phyloP scores from a whole-genome alignment of 192 early-diverging fungal genomes.

The Mortierella antarctica region DNA sequence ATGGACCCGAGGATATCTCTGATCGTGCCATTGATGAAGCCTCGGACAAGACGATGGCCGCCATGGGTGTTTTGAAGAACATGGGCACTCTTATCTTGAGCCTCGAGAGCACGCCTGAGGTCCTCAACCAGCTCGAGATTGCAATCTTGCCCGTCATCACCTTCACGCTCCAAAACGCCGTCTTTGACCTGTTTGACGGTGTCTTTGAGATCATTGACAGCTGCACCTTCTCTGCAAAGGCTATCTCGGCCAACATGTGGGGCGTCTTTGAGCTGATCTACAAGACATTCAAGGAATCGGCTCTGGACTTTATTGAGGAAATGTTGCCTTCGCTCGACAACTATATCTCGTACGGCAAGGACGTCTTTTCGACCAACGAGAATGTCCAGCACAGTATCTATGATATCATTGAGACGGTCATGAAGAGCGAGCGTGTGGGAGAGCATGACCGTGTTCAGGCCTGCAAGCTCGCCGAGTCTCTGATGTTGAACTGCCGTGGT shows the following conservation, averaged over 20 bases:
- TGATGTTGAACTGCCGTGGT: constrained; percentile 87
- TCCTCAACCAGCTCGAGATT: constrained; percentile 83
- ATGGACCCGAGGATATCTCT: constrained; percentile 60
- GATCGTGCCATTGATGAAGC: constrained; percentile 67
- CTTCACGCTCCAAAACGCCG: constrained; percentile 80
- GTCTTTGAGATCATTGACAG: constrained; percentile 91
- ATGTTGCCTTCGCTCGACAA: constrained; percentile 94
- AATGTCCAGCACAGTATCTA: constrained; percentile 79
- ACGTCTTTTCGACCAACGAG: constrained; percentile 73
- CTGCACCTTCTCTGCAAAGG: constrained; percentile 85
- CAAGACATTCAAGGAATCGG: constrained; percentile 81
- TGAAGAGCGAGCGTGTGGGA: constrained; percentile 79
- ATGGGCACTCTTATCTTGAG: constrained; percentile 88
- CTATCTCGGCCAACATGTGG: constrained; percentile 88
- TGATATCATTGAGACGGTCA: constrained; percentile 87
- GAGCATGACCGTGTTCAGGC: constrained; percentile 85
- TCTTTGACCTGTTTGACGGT: constrained; percentile 87
- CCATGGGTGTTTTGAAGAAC: constrained; percentile 90
- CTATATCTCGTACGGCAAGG: constrained; percentile 89
- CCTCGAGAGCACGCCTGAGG: constrained; percentile 84
- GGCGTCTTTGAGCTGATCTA: constrained; percentile 82
- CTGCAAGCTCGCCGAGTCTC: constrained; percentile 86
- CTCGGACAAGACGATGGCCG: constrained; percentile 89
- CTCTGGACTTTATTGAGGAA: constrained; percentile 89
- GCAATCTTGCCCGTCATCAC: constrained; percentile 81